Conservation (phyloP, 257 asterid species). For the Pogostemon cablin region DNA sequence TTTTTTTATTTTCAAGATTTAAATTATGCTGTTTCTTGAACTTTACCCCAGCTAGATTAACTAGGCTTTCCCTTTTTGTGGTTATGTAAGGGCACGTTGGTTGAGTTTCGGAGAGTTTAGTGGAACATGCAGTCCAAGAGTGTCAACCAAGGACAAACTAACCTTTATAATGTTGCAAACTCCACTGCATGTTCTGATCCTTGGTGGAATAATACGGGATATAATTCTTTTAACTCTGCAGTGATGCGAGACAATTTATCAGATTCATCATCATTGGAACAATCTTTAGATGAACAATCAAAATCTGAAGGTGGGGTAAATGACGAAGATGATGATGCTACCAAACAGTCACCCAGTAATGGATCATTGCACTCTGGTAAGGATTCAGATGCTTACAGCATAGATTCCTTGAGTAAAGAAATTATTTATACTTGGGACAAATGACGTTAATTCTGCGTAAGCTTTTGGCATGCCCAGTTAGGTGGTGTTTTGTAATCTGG, state of each 20-base stretch:
- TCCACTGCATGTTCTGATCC: conserved; percentile 49
- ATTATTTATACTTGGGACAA: not conserved
- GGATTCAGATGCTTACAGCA: conserved; percentile 22
- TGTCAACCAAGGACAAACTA: conserved; percentile 47
- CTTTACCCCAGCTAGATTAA: conserved; percentile 10
- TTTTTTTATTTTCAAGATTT: not conserved
- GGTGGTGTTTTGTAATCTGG: conserved; percentile 7
- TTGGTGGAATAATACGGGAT: conserved; percentile 57
- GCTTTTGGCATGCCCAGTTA: not conserved
- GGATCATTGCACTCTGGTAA: conserved; percentile 54
- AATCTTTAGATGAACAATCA: conserved; percentile 65
- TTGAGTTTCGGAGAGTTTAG: conserved; percentile 27
- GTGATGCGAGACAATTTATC: conserved; percentile 58
- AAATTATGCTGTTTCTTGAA: not conserved
- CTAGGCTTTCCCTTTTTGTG: conserved; percentile 20
- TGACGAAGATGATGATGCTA: conserved; percentile 60
- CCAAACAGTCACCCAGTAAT: conserved; percentile 49
- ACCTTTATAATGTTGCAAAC: conserved; percentile 41
- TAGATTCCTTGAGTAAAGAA: not conserved
- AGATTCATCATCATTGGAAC: conserved; percentile 76
- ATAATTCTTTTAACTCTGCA: conserved; percentile 46
- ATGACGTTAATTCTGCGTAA: not conserved
- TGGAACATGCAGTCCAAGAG: conserved; percentile 64
- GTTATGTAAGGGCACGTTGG: conserved; percentile 32
- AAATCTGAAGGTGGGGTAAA: conserved; percentile 65